Evolutionary conservation across 441 rosid genomes (phyloP), one percentile per base, ranked within the genome.

Genomic region (Isatis lusitanica): DNA sequence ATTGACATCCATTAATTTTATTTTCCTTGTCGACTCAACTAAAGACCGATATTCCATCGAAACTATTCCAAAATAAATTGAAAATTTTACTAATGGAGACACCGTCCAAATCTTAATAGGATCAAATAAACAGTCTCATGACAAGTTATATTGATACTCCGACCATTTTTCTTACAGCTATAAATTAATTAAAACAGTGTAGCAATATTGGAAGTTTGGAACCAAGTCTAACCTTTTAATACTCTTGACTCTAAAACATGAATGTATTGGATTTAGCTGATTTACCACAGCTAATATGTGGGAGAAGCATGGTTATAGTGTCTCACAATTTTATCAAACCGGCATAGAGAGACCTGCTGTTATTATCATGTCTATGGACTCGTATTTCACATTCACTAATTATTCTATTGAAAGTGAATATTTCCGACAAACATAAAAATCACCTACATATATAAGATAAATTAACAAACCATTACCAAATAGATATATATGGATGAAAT

Each of bases 21-120:
- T 55, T 33, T 63, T 71, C 48, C 18, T 53, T 63, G 70, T 53
- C 64, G 39, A 33, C 76, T 63, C 56, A 21, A 31, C 6, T 52
- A 61, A 63, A 51, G 26, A 51, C 6, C 69, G 36, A 62, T 26
- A 1, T 13, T 28, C 9, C 8, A 39, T 9, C 0, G 1, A 63
- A 62, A 4, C 17, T 13, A 16, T 16, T 7, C 4, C 3, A 36
- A 15, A 58, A 5, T n/a, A 36, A 58, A 33, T 17, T 31, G 26
- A 57, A 39, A 58, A 17, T 6, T 36, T 36, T 12, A 52, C 52
- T 2, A 47, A 24, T 35, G 26, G 17, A 71, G 43, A 11, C 62
- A 62, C 68, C 74, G 68, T 48, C 68, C 52, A 50, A 51, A 70
- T 60, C 36, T 44, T 26, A 31, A 5, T 39, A 48, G 43, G 31